Conservation (phyloP, 2,329 filamentous ascomycete species). For the Colletotrichum tofieldiae region DNA sequence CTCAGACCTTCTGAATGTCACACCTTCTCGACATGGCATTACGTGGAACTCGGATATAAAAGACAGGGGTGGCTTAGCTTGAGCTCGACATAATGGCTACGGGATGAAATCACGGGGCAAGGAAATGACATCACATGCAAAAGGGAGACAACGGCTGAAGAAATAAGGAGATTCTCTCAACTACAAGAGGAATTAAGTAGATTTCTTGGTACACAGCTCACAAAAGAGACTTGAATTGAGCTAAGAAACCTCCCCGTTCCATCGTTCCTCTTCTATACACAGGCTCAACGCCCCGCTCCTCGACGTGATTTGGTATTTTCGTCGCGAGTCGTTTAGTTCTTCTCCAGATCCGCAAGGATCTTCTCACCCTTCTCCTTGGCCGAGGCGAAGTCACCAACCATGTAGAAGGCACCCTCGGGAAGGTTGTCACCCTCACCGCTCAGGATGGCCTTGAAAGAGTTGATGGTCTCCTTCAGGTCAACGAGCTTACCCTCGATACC, state of each 20-base stretch:
- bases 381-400: conserved; percentile 96
- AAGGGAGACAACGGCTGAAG: conserved; percentile 19
- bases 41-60: background rate
- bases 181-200: conserved; percentile 64
- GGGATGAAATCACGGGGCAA: background rate
- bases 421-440: conserved; percentile 95
- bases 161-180: conserved; percentile 45
- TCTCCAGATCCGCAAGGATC: conserved; percentile 96
- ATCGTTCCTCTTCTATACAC: conserved; percentile 73
- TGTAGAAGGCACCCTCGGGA: conserved; percentile 96
- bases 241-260: conserved; percentile 65
- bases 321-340: conserved; percentile 47
- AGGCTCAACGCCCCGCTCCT: conserved; percentile 65
- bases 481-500: conserved; percentile 97
- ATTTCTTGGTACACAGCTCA: conserved; percentile 75
- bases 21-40: background rate
- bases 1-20: background rate
- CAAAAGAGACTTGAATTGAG: conserved; percentile 72
- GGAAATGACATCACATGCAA: background rate
- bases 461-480: conserved; percentile 98
- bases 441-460: conserved; percentile 97
- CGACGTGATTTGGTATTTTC: conserved; percentile 43
- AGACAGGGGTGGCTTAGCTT: background rate
- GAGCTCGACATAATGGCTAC: background rate
- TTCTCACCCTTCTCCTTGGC: conserved; percentile 98